phyloP scores from a whole-genome alignment of 2,329 filamentous ascomycete genomes.

The Zasmidium cellare region DNA sequence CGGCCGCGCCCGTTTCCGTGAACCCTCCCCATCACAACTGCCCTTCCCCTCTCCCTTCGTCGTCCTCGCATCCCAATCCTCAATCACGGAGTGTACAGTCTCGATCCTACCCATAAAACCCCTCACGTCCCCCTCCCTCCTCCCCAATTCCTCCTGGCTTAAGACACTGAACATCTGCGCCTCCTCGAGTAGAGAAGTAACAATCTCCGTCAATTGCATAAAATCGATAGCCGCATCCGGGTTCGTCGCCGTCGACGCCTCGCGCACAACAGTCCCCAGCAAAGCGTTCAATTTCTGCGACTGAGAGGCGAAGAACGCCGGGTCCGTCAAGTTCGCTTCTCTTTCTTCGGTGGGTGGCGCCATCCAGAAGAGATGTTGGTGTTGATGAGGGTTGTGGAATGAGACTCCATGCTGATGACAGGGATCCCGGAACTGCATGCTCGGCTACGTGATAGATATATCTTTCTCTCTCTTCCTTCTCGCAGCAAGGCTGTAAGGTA shows the following conservation, averaged over 20 bases:
- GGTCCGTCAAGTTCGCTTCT: not conserved
- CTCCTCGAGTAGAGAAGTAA: constrained; percentile 18
- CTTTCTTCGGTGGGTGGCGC: not conserved
- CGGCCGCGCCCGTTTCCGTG: not conserved
- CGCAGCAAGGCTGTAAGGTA: not conserved
- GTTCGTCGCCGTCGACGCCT: constrained; percentile 13
- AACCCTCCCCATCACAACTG: constrained; percentile 10
- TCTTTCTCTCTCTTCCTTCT: too few species aligned
- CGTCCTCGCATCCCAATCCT: constrained; percentile 4
- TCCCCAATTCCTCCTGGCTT: constrained; percentile 8
- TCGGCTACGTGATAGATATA: not conserved
- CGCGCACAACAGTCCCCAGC: constrained; percentile 18
- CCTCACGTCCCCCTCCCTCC: constrained; percentile 1
- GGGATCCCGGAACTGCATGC: not conserved
- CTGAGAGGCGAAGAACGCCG: constrained; percentile 1
- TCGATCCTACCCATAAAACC: constrained; percentile 13
- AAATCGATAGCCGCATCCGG: constrained; percentile 18
- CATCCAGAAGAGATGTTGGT: not conserved
- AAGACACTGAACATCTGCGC: constrained; percentile 14
- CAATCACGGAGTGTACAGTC: constrained; percentile 11
- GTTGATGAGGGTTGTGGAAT: not conserved
- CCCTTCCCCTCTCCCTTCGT: not conserved
- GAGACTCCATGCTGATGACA: not conserved
- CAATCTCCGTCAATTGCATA: constrained; percentile 17
- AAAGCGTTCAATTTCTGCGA: constrained; percentile 14